Evolutionary conservation across 164 flowering plant species (phyloP), one percentile per base, ranked within the genome.

Genomic region (Chloranthus sessilifolius): DNA sequence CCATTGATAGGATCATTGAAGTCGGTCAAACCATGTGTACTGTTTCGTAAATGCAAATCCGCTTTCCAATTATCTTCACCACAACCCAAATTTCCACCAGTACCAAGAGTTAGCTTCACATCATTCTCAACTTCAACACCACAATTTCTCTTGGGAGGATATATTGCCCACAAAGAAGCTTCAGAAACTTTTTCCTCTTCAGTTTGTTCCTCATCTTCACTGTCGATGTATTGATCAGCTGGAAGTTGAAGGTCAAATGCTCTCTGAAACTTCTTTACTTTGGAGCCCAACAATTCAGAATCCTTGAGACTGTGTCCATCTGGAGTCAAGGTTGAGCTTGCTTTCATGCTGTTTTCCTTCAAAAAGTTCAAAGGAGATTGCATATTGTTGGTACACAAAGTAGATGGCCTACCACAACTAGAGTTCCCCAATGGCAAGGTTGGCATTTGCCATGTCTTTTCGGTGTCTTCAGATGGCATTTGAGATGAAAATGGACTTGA

Each of bases 171-270:
- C 1, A 31, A 45, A 40, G 58, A 49, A 5, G 22, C 30, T 2
- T 56, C 69, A 55, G 65, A 51, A 24, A 26, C 53, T 20, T 65
- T 74, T 39, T 52, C 66, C 21, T 65, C 67, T 39, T 54, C 70
- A 26, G 36, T 15, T 33, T 52, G 64, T 49, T 74, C 77, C 21
- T 43, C 74, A 52, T 76, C 91, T 52, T 86, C 88, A 19, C 73
- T 68, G 52, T 84, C 94, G 28, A 86, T 72, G 59, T 81, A 84
- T 53, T 69, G 82, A 67, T 81, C 90, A 21, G 97, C 89, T 17
- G 96, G 95, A 60, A 86, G 90, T 59, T 77, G 80, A 59, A 89
- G 95, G 70, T 85, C 96, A 66, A 86, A 72, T 70, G 68, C 69
- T 66, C 60, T 80, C 43, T 78, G 66, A 29, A 68, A 61, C 42